Evolutionary conservation across 2,329 filamentous ascomycete species (phyloP), one percentile per base, ranked within the genome.

Genomic region (Nectriaceae sp.): DNA sequence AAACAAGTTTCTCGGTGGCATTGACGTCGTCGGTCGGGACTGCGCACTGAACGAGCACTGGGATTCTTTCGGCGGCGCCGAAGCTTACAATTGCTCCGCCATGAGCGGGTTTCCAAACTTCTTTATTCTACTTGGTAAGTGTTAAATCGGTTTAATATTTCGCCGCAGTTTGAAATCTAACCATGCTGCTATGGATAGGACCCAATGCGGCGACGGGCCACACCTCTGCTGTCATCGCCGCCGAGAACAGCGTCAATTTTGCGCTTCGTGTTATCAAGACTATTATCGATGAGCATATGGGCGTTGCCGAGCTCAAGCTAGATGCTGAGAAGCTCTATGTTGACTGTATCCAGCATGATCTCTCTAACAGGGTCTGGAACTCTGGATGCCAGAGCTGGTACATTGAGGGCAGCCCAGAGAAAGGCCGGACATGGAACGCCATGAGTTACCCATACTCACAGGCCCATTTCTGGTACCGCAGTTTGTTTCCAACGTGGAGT

Each of bases 181-280:
- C n/a, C n/a, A 26, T 8, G 21, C 4, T 38, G 13, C 36, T 19
- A n/a, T 15, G 21, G 10, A 3, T 35, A 71, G 71, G 84, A 0
- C 84, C 84, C 1, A 88, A 88, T 59, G 78, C 81, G 0, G 73
- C 71, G 0, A 87, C 83, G 0, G 84, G 84, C 0, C 83, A 88
- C 62, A 79, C 74, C 0, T 81, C 76, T 11, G 78, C 83, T 10
- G 75, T 85, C 39, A 73, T 85, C 58, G 78, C 82, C 0, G 72
- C 73, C 4, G 84, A 87, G 56, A 86, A 85, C 60, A 77, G 77
- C 60, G 70, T 85, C 54, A 80, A 83, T 50, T 84, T 80, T 61
- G 75, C 77, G 0, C 61, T 87, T 10, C 79, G 80, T 0, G 74
- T 87, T 53, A 77, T 87, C 54, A 75, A 74, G 56, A 76, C 78